phyloP scores from a whole-genome alignment of 1,139 yeast genomes.

The Hyphopichia wangnamkhiaoensis region DNA sequence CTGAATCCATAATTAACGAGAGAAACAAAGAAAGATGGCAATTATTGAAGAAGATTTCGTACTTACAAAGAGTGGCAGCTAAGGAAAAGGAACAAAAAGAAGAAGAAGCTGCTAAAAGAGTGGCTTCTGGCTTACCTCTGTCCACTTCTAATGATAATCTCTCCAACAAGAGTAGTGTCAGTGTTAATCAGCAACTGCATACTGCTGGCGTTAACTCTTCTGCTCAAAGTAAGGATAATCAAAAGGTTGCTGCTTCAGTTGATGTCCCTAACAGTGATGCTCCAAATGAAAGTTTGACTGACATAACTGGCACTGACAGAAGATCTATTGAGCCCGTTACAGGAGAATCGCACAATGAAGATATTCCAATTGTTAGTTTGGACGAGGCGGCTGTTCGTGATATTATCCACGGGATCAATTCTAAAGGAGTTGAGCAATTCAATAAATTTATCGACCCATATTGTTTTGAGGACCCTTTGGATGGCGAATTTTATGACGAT shows the following conservation, averaged over 20 bases:
- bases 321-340: slow-evolving; percentile 5
- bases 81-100: slow-evolving; percentile 36
- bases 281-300: neutral
- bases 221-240: neutral
- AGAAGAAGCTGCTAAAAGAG: slow-evolving; percentile 34
- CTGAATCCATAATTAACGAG: slow-evolving; percentile 42
- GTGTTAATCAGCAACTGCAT: neutral
- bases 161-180: neutral
- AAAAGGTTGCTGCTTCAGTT: neutral
- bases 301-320: slow-evolving; percentile 1
- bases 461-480: slow-evolving; percentile 82
- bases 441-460: slow-evolving; percentile 78
- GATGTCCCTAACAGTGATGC: neutral
- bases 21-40: slow-evolving; percentile 64
- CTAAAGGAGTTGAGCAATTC: slow-evolving; percentile 30
- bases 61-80: slow-evolving; percentile 63
- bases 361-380: slow-evolving; percentile 49
- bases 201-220: neutral
- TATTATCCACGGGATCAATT: slow-evolving; percentile 39
- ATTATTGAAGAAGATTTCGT: slow-evolving; percentile 66
- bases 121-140: slow-evolving; percentile 33
- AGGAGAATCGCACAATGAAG: slow-evolving; percentile 20
- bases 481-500: slow-evolving; percentile 77
- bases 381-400: slow-evolving; percentile 48
- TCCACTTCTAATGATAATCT: slow-evolving; percentile 4